Percentiles rank a stretch among this genome's conserved stretches.
phyloP scores from a whole-genome alignment of 371 early-diverging fungal genomes.

The Mycotypha africana region DNA sequence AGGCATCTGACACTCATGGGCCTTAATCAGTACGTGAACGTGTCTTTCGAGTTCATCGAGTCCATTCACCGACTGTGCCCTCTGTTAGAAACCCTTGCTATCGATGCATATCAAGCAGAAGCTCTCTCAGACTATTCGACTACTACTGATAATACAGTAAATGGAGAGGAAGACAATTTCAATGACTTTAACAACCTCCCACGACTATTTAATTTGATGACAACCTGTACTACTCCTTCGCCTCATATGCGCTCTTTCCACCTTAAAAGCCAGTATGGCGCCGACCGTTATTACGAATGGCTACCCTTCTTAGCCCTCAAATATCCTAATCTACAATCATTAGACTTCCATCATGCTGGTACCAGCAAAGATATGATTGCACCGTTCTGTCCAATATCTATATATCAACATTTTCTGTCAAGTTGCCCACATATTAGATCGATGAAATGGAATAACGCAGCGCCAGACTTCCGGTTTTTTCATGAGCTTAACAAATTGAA shows the following conservation, averaged over 20 bases:
- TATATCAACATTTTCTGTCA: slow-evolving; percentile 5
- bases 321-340: slow-evolving; percentile 8
- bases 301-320: slow-evolving; percentile 5
- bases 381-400: slow-evolving; percentile 1
- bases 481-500: slow-evolving; percentile 3
- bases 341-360: slow-evolving; percentile 7
- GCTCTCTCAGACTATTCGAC: neutral
- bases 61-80: slow-evolving; percentile 1
- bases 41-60: slow-evolving; percentile 6
- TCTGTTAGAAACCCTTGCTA: neutral
- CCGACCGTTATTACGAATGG: slow-evolving; percentile 12
- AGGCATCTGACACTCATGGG: slow-evolving; percentile 10
- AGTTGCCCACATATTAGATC: slow-evolving; percentile 1
- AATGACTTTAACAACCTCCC: neutral
- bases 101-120: neutral
- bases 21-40: slow-evolving; percentile 3
- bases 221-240: neutral
- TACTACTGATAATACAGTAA: neutral
- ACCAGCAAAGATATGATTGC: slow-evolving; percentile 7
- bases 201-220: neutral
- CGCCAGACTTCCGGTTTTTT: slow-evolving; percentile 11
- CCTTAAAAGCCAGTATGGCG: slow-evolving; percentile 5
- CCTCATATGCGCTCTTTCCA: slow-evolving; percentile 3
- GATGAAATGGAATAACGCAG: slow-evolving; percentile 5
- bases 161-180: slow-evolving; percentile 3